These are phyloP conservation scores for Purshia tridentata DNA, from an alignment of 306 rosid species.

Conservation along the genomic window DNA sequence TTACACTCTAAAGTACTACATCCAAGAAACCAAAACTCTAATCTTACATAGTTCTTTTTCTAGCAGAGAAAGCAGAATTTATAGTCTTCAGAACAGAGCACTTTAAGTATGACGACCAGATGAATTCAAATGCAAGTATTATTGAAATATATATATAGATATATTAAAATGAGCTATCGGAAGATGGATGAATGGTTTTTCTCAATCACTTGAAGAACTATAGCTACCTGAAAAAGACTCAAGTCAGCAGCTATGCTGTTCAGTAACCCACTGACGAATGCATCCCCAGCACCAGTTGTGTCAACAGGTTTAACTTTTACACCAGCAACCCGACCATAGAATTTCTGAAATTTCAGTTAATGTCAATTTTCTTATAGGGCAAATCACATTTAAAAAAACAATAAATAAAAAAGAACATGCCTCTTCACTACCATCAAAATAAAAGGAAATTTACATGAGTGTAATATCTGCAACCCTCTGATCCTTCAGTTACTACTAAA, in stretches of 20 bases:
- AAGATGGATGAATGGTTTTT: not conserved
- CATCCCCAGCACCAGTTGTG: conserved; percentile 98
- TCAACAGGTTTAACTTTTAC: conserved; percentile 71
- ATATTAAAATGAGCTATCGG: not conserved
- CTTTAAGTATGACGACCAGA: not conserved
- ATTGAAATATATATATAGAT: not conserved
- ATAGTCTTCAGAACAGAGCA: not conserved
- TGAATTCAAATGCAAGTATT: not conserved
- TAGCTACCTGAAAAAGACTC: conserved; percentile 52
- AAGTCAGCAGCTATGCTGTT: conserved; percentile 62
- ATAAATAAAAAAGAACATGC: conserved; percentile 14
- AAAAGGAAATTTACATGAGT: conserved; percentile 46
- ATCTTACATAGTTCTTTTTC: not conserved
- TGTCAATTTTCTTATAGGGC: not conserved
- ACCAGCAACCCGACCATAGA: conserved; percentile 75
- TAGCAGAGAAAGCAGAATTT: too few species aligned
- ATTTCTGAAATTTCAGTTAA: conserved; percentile 49
- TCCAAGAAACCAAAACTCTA: not conserved
- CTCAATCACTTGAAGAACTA: conserved; percentile 14
- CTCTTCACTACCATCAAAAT: conserved; percentile 37
- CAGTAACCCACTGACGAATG: conserved; percentile 84
- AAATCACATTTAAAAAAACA: not conserved
- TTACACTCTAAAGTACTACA: not conserved
- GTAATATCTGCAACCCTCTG: conserved; percentile 77
- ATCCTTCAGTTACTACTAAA: conserved; percentile 71